A percentile compares a stretch with the other conserved stretches of the same genome.
Evolutionary conservation across 345 rosid species (phyloP).

Genomic region (Noccaea caerulescens): DNA sequence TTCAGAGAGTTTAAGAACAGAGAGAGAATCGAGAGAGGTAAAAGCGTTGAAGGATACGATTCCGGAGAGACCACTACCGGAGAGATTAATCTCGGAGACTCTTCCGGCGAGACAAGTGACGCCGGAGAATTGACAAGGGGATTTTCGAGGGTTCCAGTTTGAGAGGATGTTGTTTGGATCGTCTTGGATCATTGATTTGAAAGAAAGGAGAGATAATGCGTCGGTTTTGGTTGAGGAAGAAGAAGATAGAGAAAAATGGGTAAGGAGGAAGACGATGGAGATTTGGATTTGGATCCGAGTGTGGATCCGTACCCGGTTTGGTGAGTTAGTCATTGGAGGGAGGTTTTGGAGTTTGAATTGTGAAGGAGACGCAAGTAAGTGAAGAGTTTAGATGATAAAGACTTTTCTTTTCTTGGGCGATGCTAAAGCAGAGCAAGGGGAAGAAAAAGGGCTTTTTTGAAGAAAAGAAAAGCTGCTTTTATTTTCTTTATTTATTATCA

Average conservation of each 20-base stretch:
- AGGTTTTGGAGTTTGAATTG: constrained; percentile 37
- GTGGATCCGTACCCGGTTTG: constrained; percentile 42
- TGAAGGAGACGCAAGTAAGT: constrained; percentile 35
- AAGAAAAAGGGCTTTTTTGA: constrained; percentile 25
- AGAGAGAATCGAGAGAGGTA: constrained; percentile 59
- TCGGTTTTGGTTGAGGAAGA: constrained; percentile 69
- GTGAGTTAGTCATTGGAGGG: constrained; percentile 59
- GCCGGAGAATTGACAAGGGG: constrained; percentile 77
- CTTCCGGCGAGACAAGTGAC: constrained; percentile 73
- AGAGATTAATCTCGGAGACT: constrained; percentile 73
- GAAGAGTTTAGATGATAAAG: constrained; percentile 31
- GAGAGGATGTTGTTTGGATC: constrained; percentile 72
- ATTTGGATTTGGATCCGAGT: constrained; percentile 38
- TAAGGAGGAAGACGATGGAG: constrained; percentile 45
- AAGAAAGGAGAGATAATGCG: constrained; percentile 61
- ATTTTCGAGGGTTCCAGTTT: constrained; percentile 57
- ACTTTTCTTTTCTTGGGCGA: constrained; percentile 1
- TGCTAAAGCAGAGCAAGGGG: constrained; percentile 40
- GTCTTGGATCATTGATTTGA: constrained; percentile 68
- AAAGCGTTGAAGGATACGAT: constrained; percentile 61
- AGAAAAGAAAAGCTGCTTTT: constrained; percentile 43
- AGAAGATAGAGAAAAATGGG: constrained; percentile 39
- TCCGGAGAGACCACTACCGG: constrained; percentile 59
- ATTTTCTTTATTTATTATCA: not conserved
- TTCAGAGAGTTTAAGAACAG: constrained; percentile 64